Percentiles rank a stretch among this genome's conserved stretches.
Evolutionary conservation across 129 eudicot genomes (phyloP).

Genomic region (Kitagawia praeruptora): DNA sequence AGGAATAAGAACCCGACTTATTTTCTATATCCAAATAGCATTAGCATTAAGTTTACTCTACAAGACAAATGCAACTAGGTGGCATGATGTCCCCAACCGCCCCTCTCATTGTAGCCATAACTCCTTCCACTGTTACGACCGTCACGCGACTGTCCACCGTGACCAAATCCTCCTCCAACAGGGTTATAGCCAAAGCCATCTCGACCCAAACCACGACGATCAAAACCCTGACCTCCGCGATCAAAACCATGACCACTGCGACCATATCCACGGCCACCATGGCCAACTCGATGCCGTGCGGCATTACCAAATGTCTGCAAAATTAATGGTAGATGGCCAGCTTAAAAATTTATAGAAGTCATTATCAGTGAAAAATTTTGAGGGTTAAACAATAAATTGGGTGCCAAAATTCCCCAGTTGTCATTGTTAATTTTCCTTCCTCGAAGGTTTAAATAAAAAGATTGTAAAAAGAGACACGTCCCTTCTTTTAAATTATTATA

Average conservation of each 20-base stretch:
- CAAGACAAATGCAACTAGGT: constrained; percentile 10
- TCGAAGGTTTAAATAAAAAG: background rate
- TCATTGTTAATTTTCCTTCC: background rate
- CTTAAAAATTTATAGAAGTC: background rate
- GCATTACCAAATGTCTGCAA: constrained; percentile 30
- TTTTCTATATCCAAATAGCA: background rate
- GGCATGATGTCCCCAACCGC: constrained; percentile 11
- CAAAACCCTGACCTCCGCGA: background rate
- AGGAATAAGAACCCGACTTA: background rate
- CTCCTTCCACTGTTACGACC: constrained; percentile 10
- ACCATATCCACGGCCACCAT: constrained; percentile 16
- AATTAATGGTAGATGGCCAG: background rate
- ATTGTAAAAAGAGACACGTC: background rate
- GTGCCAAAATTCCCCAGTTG: background rate
- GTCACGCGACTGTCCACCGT: constrained; percentile 14
- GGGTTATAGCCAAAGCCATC: constrained; percentile 3
- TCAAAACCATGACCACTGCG: background rate
- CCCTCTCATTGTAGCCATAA: constrained; percentile 6
- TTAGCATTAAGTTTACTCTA: background rate
- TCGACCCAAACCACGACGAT: background rate
- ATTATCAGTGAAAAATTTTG: background rate
- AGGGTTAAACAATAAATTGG: background rate
- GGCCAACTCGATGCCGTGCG: constrained; percentile 22
- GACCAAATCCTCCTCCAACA: constrained; percentile 10
- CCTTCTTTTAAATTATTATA: background rate